phyloP scores from a whole-genome alignment of 768 basidiomycete genomes.

The Xerocomellus chrysenteron region DNA sequence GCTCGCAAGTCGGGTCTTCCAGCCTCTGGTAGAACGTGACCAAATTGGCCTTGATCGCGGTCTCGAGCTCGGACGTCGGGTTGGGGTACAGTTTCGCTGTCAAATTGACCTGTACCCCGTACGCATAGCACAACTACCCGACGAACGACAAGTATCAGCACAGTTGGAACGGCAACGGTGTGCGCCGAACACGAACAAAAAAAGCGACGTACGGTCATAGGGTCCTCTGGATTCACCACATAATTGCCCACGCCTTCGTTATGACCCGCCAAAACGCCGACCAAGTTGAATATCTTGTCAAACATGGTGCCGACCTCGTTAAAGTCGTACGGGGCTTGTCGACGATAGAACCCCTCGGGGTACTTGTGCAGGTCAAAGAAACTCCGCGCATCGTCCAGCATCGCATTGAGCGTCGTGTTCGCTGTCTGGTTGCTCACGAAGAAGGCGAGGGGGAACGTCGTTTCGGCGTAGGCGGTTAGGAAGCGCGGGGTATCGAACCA shows the following conservation, averaged over 20 bases:
- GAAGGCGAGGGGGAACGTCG: constrained; percentile 26
- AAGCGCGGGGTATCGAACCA: constrained; percentile 21
- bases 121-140: constrained; percentile 19
- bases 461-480: constrained; percentile 22
- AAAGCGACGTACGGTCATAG: constrained; percentile 9
- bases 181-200: neutral
- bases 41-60: constrained; percentile 24
- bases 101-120: constrained; percentile 22
- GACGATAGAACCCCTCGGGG: constrained; percentile 21
- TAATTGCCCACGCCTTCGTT: constrained; percentile 20
- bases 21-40: constrained; percentile 13
- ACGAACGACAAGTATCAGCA: neutral
- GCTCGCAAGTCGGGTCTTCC: constrained; percentile 8
- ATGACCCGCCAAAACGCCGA: constrained; percentile 13
- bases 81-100: constrained; percentile 22
- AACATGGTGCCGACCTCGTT: neutral
- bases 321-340: constrained; percentile 14
- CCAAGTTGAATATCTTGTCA: neutral
- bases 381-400: constrained; percentile 18
- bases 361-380: constrained; percentile 20
- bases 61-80: constrained; percentile 17
- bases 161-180: neutral
- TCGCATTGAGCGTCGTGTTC: constrained; percentile 14
- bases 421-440: constrained; percentile 24
- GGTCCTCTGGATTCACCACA: constrained; percentile 11